phyloP scores from a whole-genome alignment of 2,329 filamentous ascomycete genomes.

The Keithomyces neogunnii region DNA sequence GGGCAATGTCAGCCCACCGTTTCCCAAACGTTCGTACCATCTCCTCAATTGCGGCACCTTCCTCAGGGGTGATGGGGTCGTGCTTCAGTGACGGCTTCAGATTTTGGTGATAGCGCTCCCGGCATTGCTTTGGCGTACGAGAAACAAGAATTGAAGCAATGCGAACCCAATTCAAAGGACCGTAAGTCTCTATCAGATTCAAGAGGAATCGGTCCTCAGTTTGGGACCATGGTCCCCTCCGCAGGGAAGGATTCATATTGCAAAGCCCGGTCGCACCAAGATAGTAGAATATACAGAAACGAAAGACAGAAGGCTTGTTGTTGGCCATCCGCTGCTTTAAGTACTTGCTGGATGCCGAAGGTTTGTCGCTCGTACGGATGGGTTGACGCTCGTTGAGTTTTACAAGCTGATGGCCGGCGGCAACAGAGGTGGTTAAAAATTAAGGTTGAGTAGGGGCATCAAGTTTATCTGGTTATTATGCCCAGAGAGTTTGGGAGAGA shows the following conservation, averaged over 20 bases:
- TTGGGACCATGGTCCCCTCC: slow-evolving; percentile 74
- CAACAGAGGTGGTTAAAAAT: not conserved
- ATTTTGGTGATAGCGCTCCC: slow-evolving; percentile 91
- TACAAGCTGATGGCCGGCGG: not conserved
- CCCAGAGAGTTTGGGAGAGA: not conserved
- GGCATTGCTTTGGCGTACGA: slow-evolving; percentile 86
- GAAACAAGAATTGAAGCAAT: slow-evolving; percentile 70
- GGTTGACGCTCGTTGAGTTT: not conserved
- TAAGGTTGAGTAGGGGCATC: not conserved
- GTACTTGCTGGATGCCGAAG: not conserved
- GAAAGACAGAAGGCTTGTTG: not conserved
- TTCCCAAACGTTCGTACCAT: slow-evolving; percentile 74
- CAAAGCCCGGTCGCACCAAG: not conserved
- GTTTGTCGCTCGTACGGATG: not conserved
- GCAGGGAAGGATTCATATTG: slow-evolving; percentile 11
- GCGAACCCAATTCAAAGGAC: slow-evolving; percentile 81
- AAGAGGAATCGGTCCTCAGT: slow-evolving; percentile 66
- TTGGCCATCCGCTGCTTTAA: not conserved
- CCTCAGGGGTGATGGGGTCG: slow-evolving; percentile 61
- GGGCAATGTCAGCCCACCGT: slow-evolving; percentile 88
- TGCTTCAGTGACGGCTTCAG: slow-evolving; percentile 70
- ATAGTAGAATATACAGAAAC: not conserved
- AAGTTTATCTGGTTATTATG: not conserved
- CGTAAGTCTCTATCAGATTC: slow-evolving; percentile 60
- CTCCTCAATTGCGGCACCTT: slow-evolving; percentile 65